A percentile compares a stretch with the other conserved stretches of the same genome.
Evolutionary conservation across 306 rosid species (phyloP).

Genomic region (peach (Prunus persica)): DNA sequence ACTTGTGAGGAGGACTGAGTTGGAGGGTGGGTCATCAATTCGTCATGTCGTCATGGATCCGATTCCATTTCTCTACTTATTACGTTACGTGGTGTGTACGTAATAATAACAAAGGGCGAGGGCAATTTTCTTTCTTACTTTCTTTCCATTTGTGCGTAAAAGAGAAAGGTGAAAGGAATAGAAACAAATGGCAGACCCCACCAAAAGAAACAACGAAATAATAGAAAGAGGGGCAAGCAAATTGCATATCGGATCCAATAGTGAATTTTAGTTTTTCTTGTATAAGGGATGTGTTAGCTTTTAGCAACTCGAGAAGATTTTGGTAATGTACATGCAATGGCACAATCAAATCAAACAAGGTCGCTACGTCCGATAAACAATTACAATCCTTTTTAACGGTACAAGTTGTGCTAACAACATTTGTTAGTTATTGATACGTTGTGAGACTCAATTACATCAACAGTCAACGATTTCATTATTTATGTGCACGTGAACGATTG

Average conservation of each 20-base stretch:
- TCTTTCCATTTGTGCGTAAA: not conserved
- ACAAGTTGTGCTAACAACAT: not conserved
- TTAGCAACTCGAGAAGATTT: not conserved
- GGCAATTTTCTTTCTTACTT: constrained; percentile 5
- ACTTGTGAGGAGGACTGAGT: not conserved
- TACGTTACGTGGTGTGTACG: not conserved
- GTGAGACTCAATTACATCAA: not conserved
- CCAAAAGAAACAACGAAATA: not conserved
- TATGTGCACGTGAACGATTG: too few relatives aligned
- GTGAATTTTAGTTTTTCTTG: not conserved
- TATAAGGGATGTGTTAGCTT: too few relatives aligned
- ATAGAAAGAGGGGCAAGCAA: not conserved
- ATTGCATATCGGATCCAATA: not conserved
- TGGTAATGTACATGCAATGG: not conserved
- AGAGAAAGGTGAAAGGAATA: not conserved
- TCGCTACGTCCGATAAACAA: not conserved
- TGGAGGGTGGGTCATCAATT: not conserved
- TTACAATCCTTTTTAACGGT: not conserved
- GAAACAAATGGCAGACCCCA: not conserved
- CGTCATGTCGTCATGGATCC: not conserved
- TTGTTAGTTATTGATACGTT: not conserved
- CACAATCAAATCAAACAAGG: not conserved
- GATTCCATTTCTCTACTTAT: not conserved
- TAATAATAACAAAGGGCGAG: not conserved
- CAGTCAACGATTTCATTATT: too few relatives aligned